These are phyloP conservation scores for Punica granatum DNA, from an alignment of 345 rosid genomes.

Conservation along the genomic window DNA sequence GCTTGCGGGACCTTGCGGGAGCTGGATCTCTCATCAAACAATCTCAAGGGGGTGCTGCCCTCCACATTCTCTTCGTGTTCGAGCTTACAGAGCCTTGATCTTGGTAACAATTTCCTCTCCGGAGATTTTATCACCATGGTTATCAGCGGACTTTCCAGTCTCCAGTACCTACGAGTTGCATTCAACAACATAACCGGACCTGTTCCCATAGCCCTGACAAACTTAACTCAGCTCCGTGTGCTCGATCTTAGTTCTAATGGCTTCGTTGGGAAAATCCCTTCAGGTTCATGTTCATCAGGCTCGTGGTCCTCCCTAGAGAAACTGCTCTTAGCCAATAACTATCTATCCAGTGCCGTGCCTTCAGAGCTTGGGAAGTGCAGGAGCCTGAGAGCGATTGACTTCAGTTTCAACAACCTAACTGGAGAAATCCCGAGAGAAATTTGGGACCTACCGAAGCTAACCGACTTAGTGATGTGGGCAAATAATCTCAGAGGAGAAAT, in stretches of 20 bases:
- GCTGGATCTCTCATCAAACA: constrained; percentile 69
- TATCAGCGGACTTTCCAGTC: constrained; percentile 45
- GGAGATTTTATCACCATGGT: constrained; percentile 61
- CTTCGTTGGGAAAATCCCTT: constrained; percentile 57
- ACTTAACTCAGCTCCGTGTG: constrained; percentile 52
- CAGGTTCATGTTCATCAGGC: constrained; percentile 47
- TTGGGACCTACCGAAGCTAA: constrained; percentile 66
- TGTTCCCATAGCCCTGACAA: constrained; percentile 55
- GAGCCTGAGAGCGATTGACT: constrained; percentile 61
- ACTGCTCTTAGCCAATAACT: constrained; percentile 60
- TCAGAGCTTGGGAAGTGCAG: constrained; percentile 64
- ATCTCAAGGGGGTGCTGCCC: constrained; percentile 61
- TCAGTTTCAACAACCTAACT: constrained; percentile 73
- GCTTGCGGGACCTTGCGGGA: constrained; percentile 48
- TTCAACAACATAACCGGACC: constrained; percentile 77
- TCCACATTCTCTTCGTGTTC: constrained; percentile 38
- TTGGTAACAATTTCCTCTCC: constrained; percentile 61
- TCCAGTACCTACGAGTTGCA: constrained; percentile 45
- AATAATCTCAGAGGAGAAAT: constrained; percentile 74
- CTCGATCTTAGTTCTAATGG: constrained; percentile 81
- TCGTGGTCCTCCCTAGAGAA: constrained; percentile 43
- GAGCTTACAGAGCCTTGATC: constrained; percentile 50
- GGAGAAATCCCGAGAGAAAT: constrained; percentile 59
- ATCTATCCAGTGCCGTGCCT: constrained; percentile 61
- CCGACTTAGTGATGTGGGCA: constrained; percentile 89